These are phyloP conservation scores for Besnoitia besnoiti DNA, from an alignment of 169 alveolate species.

Conservation along the genomic window DNA sequence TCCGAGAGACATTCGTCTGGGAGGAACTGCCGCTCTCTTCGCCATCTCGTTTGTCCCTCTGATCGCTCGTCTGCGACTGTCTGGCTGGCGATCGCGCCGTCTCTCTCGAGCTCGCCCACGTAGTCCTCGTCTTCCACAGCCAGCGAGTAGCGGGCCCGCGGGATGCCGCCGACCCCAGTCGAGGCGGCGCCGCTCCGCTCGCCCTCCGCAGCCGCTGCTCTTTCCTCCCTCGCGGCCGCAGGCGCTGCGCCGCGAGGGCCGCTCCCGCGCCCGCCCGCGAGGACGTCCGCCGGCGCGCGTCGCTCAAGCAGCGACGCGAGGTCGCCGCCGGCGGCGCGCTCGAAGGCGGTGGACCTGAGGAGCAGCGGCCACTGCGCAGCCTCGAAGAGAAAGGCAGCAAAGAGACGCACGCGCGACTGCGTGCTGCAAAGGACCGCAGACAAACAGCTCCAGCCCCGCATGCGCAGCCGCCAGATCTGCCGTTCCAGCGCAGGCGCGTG, in stretches of 20 bases:
- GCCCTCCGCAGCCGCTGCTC: too few relatives aligned
- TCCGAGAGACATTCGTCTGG: too few relatives aligned
- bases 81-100: too few relatives aligned
- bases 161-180: background rate
- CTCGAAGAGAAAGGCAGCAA: background rate
- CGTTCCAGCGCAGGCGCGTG: background rate
- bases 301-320: background rate
- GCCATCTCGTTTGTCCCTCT: background rate
- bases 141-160: background rate
- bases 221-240: too few relatives aligned
- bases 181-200: background rate
- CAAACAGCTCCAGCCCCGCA: slow-evolving; percentile 25
- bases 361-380: slow-evolving; percentile 26
- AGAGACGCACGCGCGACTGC: background rate
- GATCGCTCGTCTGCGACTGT: too few relatives aligned
- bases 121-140: background rate
- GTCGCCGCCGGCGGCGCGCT: background rate
- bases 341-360: background rate
- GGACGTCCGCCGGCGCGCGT: background rate
- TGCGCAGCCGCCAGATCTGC: slow-evolving; percentile 9
- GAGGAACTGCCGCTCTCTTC: too few relatives aligned
- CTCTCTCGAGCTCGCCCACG: background rate
- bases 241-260: too few relatives aligned
- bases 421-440: background rate
- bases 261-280: background rate